Evolutionary conservation across 805 yeast genomes (phyloP).

Genomic region (Kluyveromyces aestuarii): DNA sequence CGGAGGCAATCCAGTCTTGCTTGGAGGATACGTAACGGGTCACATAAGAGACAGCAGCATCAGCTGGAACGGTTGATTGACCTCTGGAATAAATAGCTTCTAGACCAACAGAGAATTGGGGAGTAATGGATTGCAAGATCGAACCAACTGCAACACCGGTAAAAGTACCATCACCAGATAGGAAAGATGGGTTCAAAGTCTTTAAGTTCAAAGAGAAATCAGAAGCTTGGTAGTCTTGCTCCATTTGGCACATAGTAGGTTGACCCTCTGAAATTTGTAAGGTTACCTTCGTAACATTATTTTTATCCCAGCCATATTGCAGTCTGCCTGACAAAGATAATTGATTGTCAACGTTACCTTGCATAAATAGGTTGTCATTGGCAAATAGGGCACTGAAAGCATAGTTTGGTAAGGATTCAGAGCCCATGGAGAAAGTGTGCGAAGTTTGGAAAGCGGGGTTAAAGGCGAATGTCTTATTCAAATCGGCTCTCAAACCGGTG

Average conservation of each 20-base stretch:
- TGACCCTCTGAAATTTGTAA: constrained; percentile 82
- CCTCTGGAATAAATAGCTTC: constrained; percentile 78
- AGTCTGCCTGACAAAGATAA: constrained; percentile 77
- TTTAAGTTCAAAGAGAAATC: constrained; percentile 88
- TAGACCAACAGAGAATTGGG: constrained; percentile 77
- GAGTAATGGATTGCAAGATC: constrained; percentile 78
- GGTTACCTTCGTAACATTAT: constrained; percentile 71
- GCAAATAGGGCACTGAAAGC: constrained; percentile 87
- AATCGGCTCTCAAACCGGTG: constrained; percentile 94
- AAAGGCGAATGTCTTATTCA: constrained; percentile 82
- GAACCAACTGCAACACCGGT: constrained; percentile 92
- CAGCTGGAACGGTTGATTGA: constrained; percentile 72
- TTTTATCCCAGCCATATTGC: constrained; percentile 83
- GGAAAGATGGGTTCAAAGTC: constrained; percentile 77
- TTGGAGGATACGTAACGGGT: constrained; percentile 69
- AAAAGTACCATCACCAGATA: constrained; percentile 51
- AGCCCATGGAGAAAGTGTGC: constrained; percentile 85
- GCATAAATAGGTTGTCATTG: constrained; percentile 73
- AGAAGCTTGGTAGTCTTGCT: constrained; percentile 87
- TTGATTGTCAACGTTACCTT: constrained; percentile 88
- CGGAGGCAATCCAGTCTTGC: constrained; percentile 87
- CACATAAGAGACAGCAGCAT: constrained; percentile 81
- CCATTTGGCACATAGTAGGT: constrained; percentile 90
- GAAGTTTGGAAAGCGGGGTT: constrained; percentile 95
- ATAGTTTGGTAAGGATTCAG: constrained; percentile 78